These are phyloP conservation scores for Albugo candida DNA, from an alignment of 352 stramenopile species.

Conservation along the genomic window DNA sequence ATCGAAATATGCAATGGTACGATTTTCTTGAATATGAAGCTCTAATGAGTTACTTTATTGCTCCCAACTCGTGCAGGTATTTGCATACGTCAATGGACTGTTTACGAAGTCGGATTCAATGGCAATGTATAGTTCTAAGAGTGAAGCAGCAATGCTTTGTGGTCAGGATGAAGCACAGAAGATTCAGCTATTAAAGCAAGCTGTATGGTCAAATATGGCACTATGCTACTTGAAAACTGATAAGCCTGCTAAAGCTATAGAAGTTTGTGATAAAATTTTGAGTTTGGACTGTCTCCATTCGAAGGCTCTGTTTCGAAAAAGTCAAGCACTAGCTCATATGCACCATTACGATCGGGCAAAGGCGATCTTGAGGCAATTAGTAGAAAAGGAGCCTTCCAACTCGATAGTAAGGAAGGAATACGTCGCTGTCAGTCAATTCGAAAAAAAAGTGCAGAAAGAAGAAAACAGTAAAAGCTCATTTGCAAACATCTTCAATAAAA, in stretches of 20 bases:
- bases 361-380: conserved; percentile 26
- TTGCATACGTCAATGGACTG: conserved; percentile 67
- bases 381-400: conserved; percentile 50
- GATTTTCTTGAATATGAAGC: not conserved
- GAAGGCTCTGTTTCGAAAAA: conserved; percentile 70
- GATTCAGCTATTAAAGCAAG: conserved; percentile 50
- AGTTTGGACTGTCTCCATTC: conserved; percentile 33
- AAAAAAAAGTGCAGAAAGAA: conserved; percentile 40
- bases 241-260: conserved; percentile 26
- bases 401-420: conserved; percentile 36
- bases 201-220: conserved; percentile 62
- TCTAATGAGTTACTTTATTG: not conserved
- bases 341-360: conserved; percentile 32
- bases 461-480: conserved; percentile 31
- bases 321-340: conserved; percentile 41
- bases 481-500: conserved; percentile 61
- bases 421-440: conserved; percentile 24
- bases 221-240: conserved; percentile 60
- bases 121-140: conserved; percentile 33
- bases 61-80: conserved; percentile 17
- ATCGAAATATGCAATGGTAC: conserved; percentile 32
- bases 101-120: conserved; percentile 58
- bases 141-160: conserved; percentile 24
- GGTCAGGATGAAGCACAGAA: conserved; percentile 22
- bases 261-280: conserved; percentile 57